Conservation (phyloP, 2,329 filamentous ascomycete species). For the Exophiala dermatitidis region DNA sequence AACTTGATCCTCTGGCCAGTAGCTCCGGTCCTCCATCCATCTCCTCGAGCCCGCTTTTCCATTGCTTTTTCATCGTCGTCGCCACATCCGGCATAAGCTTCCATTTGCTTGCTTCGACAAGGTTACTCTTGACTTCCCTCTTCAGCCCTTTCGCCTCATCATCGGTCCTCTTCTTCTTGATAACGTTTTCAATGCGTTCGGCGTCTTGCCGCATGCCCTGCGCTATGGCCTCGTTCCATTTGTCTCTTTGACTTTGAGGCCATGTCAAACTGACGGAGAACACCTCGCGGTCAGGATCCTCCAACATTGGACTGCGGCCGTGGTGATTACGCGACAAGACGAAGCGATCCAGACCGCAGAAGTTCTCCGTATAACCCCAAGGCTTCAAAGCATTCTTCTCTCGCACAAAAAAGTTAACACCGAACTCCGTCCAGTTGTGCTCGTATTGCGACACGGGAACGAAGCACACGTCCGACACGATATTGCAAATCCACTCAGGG, state of each 20-base stretch:
- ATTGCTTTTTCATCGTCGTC: slow-evolving; percentile 4
- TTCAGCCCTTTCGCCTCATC: slow-evolving; percentile 8
- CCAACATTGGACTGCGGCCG: slow-evolving; percentile 26
- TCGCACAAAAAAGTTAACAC: slow-evolving; percentile 23
- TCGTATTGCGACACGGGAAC: slow-evolving; percentile 16
- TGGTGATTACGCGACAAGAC: slow-evolving; percentile 19
- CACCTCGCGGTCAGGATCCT: slow-evolving; percentile 26
- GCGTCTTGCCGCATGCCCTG: slow-evolving; percentile 8
- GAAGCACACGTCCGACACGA: slow-evolving; percentile 25
- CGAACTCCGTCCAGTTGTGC: slow-evolving; percentile 25
- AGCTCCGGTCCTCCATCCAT: slow-evolving; percentile 1
- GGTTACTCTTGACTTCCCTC: slow-evolving; percentile 9
- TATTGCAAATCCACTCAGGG: slow-evolving; percentile 33
- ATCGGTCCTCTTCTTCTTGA: slow-evolving; percentile 7
- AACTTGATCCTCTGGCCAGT: slow-evolving; percentile 15
- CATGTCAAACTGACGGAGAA: slow-evolving; percentile 26
- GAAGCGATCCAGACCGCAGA: slow-evolving; percentile 26
- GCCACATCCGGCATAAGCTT: slow-evolving; percentile 14
- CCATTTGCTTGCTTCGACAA: slow-evolving; percentile 12
- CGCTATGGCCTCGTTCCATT: slow-evolving; percentile 15
- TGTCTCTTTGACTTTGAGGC: slow-evolving; percentile 26
- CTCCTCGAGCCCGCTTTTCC: slow-evolving; percentile 4
- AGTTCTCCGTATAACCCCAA: slow-evolving; percentile 27
- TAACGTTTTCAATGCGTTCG: slow-evolving; percentile 10
- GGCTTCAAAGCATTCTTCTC: slow-evolving; percentile 16